Evolutionary conservation across 192 early-diverging fungal species (phyloP).

Genomic region (Mortierella alpina): DNA sequence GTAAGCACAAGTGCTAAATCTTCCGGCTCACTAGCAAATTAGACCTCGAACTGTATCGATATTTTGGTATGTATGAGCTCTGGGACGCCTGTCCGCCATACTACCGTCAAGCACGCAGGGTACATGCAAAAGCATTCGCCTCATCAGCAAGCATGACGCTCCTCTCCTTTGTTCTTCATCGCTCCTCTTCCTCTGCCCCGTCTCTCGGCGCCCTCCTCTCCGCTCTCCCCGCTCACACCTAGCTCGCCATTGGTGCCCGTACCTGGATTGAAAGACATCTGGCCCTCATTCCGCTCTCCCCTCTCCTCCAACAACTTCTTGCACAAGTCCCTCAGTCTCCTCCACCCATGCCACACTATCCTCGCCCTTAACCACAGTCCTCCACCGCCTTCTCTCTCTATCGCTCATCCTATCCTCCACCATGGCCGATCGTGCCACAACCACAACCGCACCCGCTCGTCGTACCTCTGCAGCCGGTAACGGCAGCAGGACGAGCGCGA

Average conservation of each 20-base stretch:
- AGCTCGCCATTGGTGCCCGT: constrained; percentile 12
- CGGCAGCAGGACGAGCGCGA: neutral
- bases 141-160: neutral
- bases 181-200: neutral
- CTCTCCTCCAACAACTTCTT: neutral
- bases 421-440: constrained; percentile 23
- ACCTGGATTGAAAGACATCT: constrained; percentile 55
- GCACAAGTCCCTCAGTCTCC: neutral
- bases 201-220: neutral
- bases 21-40: no score
- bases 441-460: constrained; percentile 11
- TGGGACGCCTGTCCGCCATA: no score
- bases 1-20: no score
- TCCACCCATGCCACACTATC: neutral
- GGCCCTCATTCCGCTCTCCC: neutral
- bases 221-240: no score
- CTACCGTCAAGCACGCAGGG: no score
- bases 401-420: neutral
- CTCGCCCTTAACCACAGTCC: neutral
- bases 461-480: constrained; percentile 6
- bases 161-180: neutral
- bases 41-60: no score
- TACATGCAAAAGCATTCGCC: no score
- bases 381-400: neutral
- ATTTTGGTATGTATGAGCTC: no score